Evolutionary conservation across 768 basidiomycete genomes (phyloP).

Genomic region (Leucocoprinus birnbaumii): DNA sequence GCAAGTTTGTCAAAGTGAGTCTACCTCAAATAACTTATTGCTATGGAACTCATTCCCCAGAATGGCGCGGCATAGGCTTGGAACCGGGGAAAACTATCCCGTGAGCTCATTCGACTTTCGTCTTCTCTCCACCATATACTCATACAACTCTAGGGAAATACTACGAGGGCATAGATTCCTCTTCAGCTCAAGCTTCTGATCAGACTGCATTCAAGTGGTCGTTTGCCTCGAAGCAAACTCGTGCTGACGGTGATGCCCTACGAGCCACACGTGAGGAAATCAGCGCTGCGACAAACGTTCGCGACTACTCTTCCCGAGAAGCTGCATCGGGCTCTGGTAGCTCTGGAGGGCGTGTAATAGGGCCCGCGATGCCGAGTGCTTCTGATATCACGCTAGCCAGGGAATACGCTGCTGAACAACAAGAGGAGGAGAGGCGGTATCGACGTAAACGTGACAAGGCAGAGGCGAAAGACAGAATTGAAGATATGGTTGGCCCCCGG

Average conservation of each 20-base stretch:
- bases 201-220: slow-evolving; percentile 89
- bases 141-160: slow-evolving; percentile 18
- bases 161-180: slow-evolving; percentile 57
- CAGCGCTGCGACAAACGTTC: slow-evolving; percentile 41
- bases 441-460: slow-evolving; percentile 67
- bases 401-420: slow-evolving; percentile 55
- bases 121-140: background rate
- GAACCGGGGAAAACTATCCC: slow-evolving; percentile 75
- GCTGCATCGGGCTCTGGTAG: slow-evolving; percentile 19
- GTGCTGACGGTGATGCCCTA: slow-evolving; percentile 58
- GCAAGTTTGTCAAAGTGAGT: slow-evolving; percentile 83
- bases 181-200: slow-evolving; percentile 52
- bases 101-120: slow-evolving; percentile 33
- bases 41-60: slow-evolving; percentile 5
- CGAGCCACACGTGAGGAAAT: slow-evolving; percentile 60
- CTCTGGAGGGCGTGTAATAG: slow-evolving; percentile 35
- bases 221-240: slow-evolving; percentile 66
- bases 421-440: slow-evolving; percentile 46
- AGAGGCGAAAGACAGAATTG: slow-evolving; percentile 65
- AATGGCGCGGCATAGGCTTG: slow-evolving; percentile 48
- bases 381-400: slow-evolving; percentile 69
- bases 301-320: slow-evolving; percentile 18
- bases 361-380: slow-evolving; percentile 67
- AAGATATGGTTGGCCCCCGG: slow-evolving; percentile 80
- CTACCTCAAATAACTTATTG: background rate